Percentiles rank a stretch among this genome's conserved stretches.
These are phyloP conservation scores for Aspergillus terreus DNA, from an alignment of 2,329 filamentous ascomycete species.

Conservation along the genomic window DNA sequence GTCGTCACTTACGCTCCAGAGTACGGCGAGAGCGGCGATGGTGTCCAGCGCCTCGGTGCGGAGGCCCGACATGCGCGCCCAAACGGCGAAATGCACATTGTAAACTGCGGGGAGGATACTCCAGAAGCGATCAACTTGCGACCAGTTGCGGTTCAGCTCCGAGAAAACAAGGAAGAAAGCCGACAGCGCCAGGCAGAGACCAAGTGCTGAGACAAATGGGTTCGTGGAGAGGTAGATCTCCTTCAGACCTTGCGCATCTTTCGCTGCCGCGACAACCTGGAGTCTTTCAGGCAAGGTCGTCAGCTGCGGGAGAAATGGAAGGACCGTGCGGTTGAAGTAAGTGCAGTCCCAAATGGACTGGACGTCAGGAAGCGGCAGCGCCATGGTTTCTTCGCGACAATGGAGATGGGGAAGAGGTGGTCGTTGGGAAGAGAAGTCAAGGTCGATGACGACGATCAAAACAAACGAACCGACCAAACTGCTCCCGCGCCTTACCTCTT, in stretches of 20 bases:
- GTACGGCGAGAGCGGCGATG: constrained; percentile 62
- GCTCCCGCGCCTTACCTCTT: constrained; percentile 1
- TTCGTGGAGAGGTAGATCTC: constrained; percentile 80
- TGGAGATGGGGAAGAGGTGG: background rate
- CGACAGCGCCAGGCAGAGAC: constrained; percentile 67
- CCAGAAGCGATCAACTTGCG: constrained; percentile 94
- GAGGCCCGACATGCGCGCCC: constrained; percentile 72
- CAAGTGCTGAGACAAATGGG: constrained; percentile 72
- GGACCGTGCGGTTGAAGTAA: constrained; percentile 69
- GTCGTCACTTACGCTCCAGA: constrained; percentile 70
- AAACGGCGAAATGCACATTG: constrained; percentile 77
- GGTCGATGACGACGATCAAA: constrained; percentile 1
- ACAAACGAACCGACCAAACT: background rate
- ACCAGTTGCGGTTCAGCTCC: constrained; percentile 89
- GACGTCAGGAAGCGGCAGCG: constrained; percentile 62
- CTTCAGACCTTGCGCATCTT: constrained; percentile 59
- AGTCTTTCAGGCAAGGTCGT: constrained; percentile 65
- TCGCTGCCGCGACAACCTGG: constrained; percentile 57
- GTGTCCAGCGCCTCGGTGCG: constrained; percentile 69
- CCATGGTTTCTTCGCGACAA: constrained; percentile 43
- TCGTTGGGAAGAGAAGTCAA: background rate
- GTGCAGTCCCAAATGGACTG: constrained; percentile 69
- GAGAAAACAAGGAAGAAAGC: constrained; percentile 70
- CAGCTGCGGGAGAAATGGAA: constrained; percentile 69
- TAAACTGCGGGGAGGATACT: constrained; percentile 84